phyloP scores from a whole-genome alignment of 139 green algal genomes.

The Microglena sp. region DNA sequence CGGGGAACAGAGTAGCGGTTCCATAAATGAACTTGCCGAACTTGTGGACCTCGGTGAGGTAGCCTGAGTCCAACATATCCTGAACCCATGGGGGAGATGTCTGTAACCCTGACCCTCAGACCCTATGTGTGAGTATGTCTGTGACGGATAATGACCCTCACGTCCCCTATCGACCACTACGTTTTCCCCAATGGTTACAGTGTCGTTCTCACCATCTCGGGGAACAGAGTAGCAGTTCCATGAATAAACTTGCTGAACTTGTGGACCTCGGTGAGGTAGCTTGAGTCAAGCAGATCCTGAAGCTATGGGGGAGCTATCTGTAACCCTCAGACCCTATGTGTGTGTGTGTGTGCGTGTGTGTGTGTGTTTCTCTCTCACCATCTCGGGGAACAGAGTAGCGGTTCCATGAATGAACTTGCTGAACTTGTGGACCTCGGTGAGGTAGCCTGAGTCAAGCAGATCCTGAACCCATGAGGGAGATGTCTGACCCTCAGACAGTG shows the following conservation, averaged over 20 bases:
- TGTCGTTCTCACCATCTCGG: constrained; percentile 75
- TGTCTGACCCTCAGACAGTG: constrained; percentile 67
- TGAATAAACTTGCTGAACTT: constrained; percentile 95
- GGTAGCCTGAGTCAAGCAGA: constrained; percentile 32
- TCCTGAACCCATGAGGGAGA: constrained; percentile 74
- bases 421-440: constrained; percentile 85
- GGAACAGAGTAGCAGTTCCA: constrained; percentile 69
- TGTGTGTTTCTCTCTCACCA: not conserved
- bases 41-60: constrained; percentile 77
- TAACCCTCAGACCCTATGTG: too few relatives aligned
- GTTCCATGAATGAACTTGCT: constrained; percentile 88
- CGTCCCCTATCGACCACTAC: too few relatives aligned
- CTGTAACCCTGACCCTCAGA: too few relatives aligned
- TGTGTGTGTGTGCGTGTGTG: not conserved
- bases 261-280: constrained; percentile 70
- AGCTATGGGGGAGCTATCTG: too few relatives aligned
- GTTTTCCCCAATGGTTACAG: too few relatives aligned
- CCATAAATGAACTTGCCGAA: constrained; percentile 94
- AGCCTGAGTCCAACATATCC: constrained; percentile 66
- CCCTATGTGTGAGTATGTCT: too few relatives aligned
- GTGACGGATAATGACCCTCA: too few relatives aligned
- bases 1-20: constrained; percentile 67
- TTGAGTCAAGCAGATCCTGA: constrained; percentile 62
- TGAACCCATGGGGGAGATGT: too few relatives aligned
- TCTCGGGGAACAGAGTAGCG: not conserved